Percentiles rank a stretch among this genome's conserved stretches.
These are phyloP conservation scores for Zygosaccharomyces gambellarensis DNA, from an alignment of 805 yeast genomes.

Conservation along the genomic window DNA sequence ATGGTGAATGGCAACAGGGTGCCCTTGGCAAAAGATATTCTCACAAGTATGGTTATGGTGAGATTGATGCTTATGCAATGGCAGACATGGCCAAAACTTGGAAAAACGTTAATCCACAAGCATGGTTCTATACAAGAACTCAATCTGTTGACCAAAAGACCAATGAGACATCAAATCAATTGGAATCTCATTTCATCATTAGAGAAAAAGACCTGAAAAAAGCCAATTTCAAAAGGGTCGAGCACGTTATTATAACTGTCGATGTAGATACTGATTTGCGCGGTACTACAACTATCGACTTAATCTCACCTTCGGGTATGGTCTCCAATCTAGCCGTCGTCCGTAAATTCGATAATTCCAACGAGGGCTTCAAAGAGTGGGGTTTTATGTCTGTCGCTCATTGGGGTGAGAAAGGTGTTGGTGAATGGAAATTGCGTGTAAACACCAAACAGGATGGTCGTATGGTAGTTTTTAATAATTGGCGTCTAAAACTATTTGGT, in stretches of 20 bases:
- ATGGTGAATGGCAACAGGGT: conserved; percentile 70
- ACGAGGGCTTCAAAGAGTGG: conserved; percentile 71
- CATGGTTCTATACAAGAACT: conserved; percentile 61
- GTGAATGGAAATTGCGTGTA: conserved; percentile 77
- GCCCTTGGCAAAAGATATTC: conserved; percentile 68
- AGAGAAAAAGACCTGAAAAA: conserved; percentile 44
- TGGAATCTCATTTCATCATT: conserved; percentile 43
- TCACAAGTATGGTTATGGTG: conserved; percentile 89
- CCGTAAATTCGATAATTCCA: conserved; percentile 54
- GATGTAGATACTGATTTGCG: conserved; percentile 60
- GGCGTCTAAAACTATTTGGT: conserved; percentile 83
- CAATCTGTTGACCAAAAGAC: conserved; percentile 32
- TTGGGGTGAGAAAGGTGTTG: conserved; percentile 92
- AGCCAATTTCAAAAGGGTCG: conserved; percentile 65
- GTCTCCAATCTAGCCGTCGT: conserved; percentile 67
- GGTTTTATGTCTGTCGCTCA: conserved; percentile 96
- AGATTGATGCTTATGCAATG: conserved; percentile 73
- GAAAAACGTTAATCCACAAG: conserved; percentile 86
- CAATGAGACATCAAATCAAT: conserved; percentile 20
- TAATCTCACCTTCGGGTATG: conserved; percentile 73
- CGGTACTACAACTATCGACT: conserved; percentile 62
- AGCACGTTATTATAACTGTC: conserved; percentile 81
- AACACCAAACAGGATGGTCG: conserved; percentile 39
- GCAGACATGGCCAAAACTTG: conserved; percentile 70
- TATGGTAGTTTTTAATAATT: conserved; percentile 47